Conservation (phyloP, 352 stramenopile species). For the Globisporangium irregulare region DNA sequence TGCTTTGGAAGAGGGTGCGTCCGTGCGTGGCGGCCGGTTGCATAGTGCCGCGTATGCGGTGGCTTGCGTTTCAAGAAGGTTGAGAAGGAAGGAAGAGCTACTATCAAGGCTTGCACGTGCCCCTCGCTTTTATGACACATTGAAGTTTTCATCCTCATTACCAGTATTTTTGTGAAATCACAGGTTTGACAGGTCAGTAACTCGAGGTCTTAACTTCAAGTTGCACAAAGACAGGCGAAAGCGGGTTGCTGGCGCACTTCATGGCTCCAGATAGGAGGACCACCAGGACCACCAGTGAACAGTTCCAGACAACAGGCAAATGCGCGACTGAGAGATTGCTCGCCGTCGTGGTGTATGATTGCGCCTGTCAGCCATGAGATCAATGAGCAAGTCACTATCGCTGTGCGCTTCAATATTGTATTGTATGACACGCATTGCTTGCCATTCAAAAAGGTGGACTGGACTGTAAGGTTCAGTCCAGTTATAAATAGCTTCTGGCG, state of each 20-base stretch:
- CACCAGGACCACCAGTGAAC: not conserved
- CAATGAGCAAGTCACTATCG: too few species aligned
- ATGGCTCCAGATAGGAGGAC: not conserved
- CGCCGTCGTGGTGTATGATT: not conserved
- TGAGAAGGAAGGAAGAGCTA: not conserved
- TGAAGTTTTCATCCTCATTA: not conserved
- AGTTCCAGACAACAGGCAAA: not conserved
- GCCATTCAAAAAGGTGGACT: too few species aligned
- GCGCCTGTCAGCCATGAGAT: not conserved
- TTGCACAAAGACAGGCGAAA: conserved; percentile 3
- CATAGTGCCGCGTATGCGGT: conserved; percentile 2
- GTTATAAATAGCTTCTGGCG: not conserved
- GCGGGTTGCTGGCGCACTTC: not conserved
- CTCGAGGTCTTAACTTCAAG: conserved; percentile 9
- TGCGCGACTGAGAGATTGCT: not conserved
- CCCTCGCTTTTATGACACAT: conserved; percentile 1
- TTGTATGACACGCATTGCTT: too few species aligned
- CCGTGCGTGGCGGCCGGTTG: not conserved
- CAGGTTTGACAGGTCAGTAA: not conserved
- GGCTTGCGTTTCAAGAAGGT: conserved; percentile 6
- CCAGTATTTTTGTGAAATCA: too few species aligned
- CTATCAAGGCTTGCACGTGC: not conserved
- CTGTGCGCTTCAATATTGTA: too few species aligned
- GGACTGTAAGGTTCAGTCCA: not conserved
- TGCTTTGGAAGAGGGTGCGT: not conserved